Conservation (phyloP, 805 yeast species). For the Sungouiozyma intestinalis region DNA sequence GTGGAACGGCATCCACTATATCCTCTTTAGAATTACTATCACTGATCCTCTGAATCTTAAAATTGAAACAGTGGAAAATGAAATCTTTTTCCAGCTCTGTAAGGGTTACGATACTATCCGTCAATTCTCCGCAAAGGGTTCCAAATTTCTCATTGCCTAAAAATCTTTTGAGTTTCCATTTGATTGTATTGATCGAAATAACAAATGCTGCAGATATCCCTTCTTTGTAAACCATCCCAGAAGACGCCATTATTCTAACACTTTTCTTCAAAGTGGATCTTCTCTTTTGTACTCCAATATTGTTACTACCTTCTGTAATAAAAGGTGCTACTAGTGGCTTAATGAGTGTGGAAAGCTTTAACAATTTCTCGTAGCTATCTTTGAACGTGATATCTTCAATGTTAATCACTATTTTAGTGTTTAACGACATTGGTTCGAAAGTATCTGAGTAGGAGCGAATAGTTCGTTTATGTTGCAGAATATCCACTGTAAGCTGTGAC, state of each 20-base stretch:
- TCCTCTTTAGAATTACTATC: constrained; percentile 15
- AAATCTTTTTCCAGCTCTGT: constrained; percentile 7
- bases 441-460: neutral
- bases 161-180: constrained; percentile 7
- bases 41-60: constrained; percentile 7
- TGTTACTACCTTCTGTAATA: neutral
- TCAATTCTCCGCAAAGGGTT: constrained; percentile 5
- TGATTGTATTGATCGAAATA: constrained; percentile 8
- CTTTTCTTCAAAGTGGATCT: constrained; percentile 13
- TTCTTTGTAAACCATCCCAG: constrained; percentile 16
- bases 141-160: constrained; percentile 13
- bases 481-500: neutral
- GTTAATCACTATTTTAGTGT: neutral
- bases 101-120: constrained; percentile 8
- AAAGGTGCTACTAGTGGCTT: neutral
- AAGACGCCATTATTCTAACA: constrained; percentile 20
- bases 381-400: neutral
- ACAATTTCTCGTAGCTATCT: neutral
- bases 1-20: constrained; percentile 27
- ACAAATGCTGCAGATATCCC: constrained; percentile 10
- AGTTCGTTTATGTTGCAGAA: neutral
- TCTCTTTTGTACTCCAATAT: neutral
- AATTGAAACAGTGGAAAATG: constrained; percentile 10
- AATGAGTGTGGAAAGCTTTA: neutral
- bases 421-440: neutral